A percentile compares a stretch with the other conserved stretches of the same genome.
phyloP scores from a whole-genome alignment of 169 alveolate species.

The Eimeria praecox region DNA sequence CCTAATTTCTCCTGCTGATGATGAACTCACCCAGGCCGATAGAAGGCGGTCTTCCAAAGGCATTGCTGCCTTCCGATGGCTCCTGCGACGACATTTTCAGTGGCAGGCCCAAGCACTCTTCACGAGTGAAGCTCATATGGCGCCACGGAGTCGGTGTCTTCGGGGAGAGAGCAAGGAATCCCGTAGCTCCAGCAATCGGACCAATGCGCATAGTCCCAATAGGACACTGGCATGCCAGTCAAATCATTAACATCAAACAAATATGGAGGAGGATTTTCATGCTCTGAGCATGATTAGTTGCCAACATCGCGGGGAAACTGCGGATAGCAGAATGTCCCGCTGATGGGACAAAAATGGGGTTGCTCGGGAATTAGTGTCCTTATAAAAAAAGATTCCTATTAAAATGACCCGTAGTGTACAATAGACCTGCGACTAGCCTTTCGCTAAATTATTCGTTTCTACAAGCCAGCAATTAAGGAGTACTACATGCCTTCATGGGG shows the following conservation, averaged over 20 bases:
- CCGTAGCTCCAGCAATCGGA: background rate
- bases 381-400: background rate
- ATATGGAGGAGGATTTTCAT: background rate
- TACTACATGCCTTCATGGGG: conserved; percentile 6
- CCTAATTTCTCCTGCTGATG: background rate
- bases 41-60: background rate
- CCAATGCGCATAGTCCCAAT: background rate
- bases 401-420: background rate
- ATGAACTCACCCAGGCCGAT: conserved; percentile 33
- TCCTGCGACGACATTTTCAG: background rate
- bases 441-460: background rate
- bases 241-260: background rate
- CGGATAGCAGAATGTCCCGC: background rate
- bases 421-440: background rate
- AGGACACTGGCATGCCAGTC: background rate
- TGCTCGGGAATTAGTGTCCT: background rate
- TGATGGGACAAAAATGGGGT: background rate
- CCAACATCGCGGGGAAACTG: background rate
- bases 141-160: background rate
- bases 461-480: background rate
- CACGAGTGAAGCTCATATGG: background rate
- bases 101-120: background rate
- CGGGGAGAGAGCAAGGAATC: background rate
- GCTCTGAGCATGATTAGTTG: background rate
- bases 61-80: background rate